Evolutionary conservation across 257 asterid species (phyloP).

Genomic region (Solanum microdontum): DNA sequence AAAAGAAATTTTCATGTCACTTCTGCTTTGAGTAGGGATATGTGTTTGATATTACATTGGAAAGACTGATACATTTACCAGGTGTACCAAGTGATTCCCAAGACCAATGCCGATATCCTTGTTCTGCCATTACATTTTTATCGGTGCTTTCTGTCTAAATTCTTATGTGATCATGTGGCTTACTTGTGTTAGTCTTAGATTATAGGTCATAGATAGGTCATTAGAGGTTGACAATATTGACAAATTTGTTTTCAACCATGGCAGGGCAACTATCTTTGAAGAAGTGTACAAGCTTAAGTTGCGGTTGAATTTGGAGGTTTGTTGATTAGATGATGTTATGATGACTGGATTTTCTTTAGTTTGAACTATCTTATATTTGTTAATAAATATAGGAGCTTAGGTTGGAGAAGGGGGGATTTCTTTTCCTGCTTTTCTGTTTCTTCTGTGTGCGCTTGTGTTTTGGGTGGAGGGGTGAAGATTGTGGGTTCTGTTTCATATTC

Average conservation of each 20-base stretch:
- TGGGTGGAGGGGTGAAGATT: background rate
- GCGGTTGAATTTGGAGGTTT: conserved; percentile 50
- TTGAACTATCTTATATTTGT: background rate
- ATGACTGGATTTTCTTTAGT: background rate
- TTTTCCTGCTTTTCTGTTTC: background rate
- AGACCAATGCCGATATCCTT: background rate
- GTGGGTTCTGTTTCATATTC: background rate
- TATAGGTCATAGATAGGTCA: background rate
- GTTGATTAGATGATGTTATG: background rate
- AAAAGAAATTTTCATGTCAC: background rate
- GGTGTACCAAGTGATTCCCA: background rate
- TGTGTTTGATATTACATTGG: background rate
- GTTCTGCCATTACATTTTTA: background rate
- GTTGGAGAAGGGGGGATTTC: background rate
- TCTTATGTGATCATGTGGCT: background rate
- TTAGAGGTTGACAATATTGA: background rate
- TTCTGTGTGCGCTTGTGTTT: background rate
- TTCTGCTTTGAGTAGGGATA: background rate
- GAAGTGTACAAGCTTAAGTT: conserved; percentile 68
- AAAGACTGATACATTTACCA: background rate
- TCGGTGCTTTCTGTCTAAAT: background rate
- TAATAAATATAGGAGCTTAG: background rate
- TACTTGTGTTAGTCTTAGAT: background rate
- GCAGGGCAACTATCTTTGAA: conserved; percentile 59
- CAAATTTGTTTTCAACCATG: conserved; percentile 1